Base-by-base conservation (phyloP, 805 yeast genomes). In the Candida michaelii region DNA sequence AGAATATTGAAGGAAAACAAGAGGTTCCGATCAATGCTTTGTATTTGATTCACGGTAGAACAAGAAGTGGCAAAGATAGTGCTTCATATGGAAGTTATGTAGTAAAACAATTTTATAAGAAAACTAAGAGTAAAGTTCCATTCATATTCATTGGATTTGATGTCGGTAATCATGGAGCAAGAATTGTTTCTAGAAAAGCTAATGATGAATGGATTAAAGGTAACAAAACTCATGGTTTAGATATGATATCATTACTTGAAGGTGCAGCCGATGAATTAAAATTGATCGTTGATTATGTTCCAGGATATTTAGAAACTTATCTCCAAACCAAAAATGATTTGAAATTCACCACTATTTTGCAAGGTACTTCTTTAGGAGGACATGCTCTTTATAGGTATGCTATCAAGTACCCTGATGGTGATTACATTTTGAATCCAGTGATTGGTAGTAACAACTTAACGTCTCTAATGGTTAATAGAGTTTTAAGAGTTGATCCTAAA, bases 311-410 rank as follows among this genome's bases (percentile, higher is more conserved):
- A 30, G 55, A 64, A 34, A 58, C 66, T 43, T 69, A 66, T 14
- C 13, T 3, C 12, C 19, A 25, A n/a, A 23, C 42, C 3, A 29
- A 34, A 9, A 58, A 51, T 35, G 40, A 50, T 17, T 45, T 70
- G 36, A 49, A 51, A 40, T 65, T 42, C 54, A 56, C 37, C 44
- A 72, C 71, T 54, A 65, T 74, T 32, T 56, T 76, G 21, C 51
- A 69, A 10, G 86, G 85, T 1, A 65, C 65, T 30, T 77, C 83
- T 0, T 62, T 79, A 34, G 84, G 85, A 2, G 85, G 79, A 0
- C 83, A 80, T 55, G 64, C 73, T n/a, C 63, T 73, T 23, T 76
- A 77, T 64, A 58, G 73, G 49, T 68, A 59, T 56, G 79, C 67
- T 15, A 52, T 58, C 36, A 51, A 50, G 46, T 63, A 66, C 50